Base-by-base conservation (phyloP, 2,329 filamentous ascomycete genomes). In the Microsporum canis region DNA sequence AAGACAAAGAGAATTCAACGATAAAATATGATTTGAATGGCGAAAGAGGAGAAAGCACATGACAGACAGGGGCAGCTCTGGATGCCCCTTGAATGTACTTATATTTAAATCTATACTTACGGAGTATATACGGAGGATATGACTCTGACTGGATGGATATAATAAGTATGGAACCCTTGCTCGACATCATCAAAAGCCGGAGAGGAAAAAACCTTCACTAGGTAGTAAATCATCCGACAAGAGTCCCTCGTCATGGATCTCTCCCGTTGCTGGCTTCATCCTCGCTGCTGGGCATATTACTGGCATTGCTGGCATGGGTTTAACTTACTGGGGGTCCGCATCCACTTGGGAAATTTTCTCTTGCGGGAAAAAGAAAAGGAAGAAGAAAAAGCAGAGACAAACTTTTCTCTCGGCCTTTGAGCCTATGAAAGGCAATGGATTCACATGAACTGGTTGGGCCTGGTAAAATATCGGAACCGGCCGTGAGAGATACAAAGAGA, bases 21-120 rank as follows among this genome's bases (percentile, higher is more conserved):
- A 43, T 43, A n/a, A 43, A n/a, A 43, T 23, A n/a, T n/a, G 39
- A 43, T 4, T 51, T 51, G 6, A 51, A 8, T 10, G 23, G 23
- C 45, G 12, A 51, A 51, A 53, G 31, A 53, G 31, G 43, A 47
- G 43, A 47, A 34, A 17, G 49, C 49, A 53, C 49, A 53, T 53
- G 49, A 53, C 49, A 29, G 49, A 29, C 49, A 53, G 49, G 49
- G 49, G 49, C 49, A 53, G 49, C 49, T 53, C 49, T 53, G 27
- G 31, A 33, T 53, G 23, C 29, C n/a, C 17, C 39, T 43, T 2
- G 39, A n/a, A 5, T 2, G 14, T 14, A 5, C 17, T n/a, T 43
- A 43, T 43, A 43, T 43, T n/a, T 5, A 23, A n/a, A 43, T 43
- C 5, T 17, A 2, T 43, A 23, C 17, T 23, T 23, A 23, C 17